A percentile compares a stretch with the other conserved stretches of the same genome.
These are phyloP conservation scores for Infundibulicybe gibba DNA, from an alignment of 768 basidiomycete species.

Conservation along the genomic window DNA sequence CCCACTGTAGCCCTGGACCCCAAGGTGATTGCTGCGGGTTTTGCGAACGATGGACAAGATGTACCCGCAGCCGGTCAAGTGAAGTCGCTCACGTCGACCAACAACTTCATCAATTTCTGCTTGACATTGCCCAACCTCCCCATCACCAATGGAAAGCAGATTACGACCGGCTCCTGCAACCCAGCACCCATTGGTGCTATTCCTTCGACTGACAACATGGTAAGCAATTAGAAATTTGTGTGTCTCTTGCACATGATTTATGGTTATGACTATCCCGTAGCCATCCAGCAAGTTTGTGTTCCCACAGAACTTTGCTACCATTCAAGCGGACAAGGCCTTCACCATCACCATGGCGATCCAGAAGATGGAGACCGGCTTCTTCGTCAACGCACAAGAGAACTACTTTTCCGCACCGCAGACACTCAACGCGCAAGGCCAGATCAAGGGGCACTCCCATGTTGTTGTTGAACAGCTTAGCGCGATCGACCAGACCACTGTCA, in stretches of 20 bases:
- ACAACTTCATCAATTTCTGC: constrained; percentile 53
- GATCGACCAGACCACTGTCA: constrained; percentile 31
- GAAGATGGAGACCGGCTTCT: constrained; percentile 33
- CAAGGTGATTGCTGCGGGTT: constrained; percentile 21
- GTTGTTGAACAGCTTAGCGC: constrained; percentile 30
- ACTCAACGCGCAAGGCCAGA: constrained; percentile 34
- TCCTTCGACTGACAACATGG: constrained; percentile 31
- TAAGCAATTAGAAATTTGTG: too few species aligned
- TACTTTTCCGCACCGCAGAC: constrained; percentile 47
- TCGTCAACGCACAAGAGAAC: constrained; percentile 37
- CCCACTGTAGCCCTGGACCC: constrained; percentile 17
- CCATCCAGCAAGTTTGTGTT: constrained; percentile 35
- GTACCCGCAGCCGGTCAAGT: constrained; percentile 32
- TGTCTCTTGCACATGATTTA: too few species aligned
- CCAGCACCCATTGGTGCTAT: constrained; percentile 38
- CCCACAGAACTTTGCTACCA: constrained; percentile 31
- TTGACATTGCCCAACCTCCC: constrained; percentile 43
- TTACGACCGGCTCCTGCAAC: constrained; percentile 19
- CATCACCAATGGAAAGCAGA: constrained; percentile 48
- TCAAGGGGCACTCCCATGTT: constrained; percentile 44
- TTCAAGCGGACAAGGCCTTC: constrained; percentile 38
- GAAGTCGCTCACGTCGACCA: constrained; percentile 38
- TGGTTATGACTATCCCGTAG: too few species aligned
- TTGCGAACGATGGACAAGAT: constrained; percentile 22
- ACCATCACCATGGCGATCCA: constrained; percentile 36